Base-by-base conservation (phyloP, 23 red algal genomes). In the Gracilaria domingensis region DNA sequence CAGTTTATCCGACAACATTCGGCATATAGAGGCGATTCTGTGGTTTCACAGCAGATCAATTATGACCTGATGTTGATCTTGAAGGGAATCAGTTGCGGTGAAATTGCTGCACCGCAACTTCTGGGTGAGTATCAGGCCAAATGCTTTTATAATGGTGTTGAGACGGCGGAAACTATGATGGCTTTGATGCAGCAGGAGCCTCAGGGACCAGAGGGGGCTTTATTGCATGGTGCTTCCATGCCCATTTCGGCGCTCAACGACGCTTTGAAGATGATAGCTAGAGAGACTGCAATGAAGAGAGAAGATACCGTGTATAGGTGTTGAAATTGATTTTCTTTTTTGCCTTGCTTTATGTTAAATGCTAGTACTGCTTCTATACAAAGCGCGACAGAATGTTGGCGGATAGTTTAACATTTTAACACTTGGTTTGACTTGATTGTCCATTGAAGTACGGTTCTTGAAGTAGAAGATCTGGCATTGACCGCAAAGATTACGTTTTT, bases 31-130 rank as follows among this genome's bases (percentile, higher is more conserved):
- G 13, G 91, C 23, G 97, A 98, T 69, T 98, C 97, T 51, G 39
- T 65, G 9, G 88, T 98, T 34, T 94, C 84, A 24, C 88, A 87
- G 1, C 58, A 74, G 12, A 88, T 95, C 21, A 85, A 54, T 53
- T 93, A 94, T 87, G 97, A 98, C 42, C 85, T 98, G 56, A 90
- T 98, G 90, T 37, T 83, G 16, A 80, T 42, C 29, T 53, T 91
- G 47, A 71, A 88, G 1, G 91, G 92, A 17, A 93, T 98, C 21
- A 81, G 83, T 4, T 79, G 86, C 32, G 97, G 97, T 14, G 75
- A 95, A 30, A 38, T 75, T 37, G 53, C 49, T 12, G 91, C 85
- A 24, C 71, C 72, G 17, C 90, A 87, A 82, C 93, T 98, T 26
- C 79, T 98, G 21, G 97, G 97, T 6, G 73, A 88, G 23, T 98